Evolutionary conservation across 257 asterid genomes (phyloP).

Genomic region (Penstemon eatonii): DNA sequence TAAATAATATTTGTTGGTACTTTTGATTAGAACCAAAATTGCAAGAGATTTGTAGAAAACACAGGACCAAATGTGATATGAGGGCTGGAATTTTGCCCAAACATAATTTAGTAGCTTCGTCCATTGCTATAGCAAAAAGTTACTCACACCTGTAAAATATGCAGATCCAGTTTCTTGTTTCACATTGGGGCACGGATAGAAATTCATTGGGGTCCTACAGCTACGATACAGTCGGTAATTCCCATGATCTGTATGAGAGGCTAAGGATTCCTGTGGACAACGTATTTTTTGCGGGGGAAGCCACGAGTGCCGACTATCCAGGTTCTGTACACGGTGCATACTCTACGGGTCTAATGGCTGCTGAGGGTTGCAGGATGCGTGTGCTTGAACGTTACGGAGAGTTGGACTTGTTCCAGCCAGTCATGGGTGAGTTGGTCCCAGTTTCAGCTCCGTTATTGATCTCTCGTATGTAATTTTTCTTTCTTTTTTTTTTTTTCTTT

Average conservation of each 20-base stretch:
- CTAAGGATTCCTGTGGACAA: slow-evolving; percentile 81
- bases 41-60: no score
- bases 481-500: not conserved
- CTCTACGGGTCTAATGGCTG: slow-evolving; percentile 85
- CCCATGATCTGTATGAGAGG: slow-evolving; percentile 82
- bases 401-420: slow-evolving; percentile 72
- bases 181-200: slow-evolving; percentile 80
- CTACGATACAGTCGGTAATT: slow-evolving; percentile 71
- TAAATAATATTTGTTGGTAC: no score
- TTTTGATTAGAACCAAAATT: no score
- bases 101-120: not conserved
- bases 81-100: no score
- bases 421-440: slow-evolving; percentile 62
- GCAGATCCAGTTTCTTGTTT: slow-evolving; percentile 82
- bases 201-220: slow-evolving; percentile 85
- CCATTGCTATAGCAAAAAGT: no score
- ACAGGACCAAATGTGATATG: no score
- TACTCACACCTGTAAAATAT: slow-evolving; percentile 17
- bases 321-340: slow-evolving; percentile 95
- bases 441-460: slow-evolving; percentile 68
- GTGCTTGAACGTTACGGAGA: slow-evolving; percentile 82
- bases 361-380: slow-evolving; percentile 90
- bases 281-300: slow-evolving; percentile 90
- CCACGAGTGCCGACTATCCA: slow-evolving; percentile 74
- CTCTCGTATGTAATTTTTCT: slow-evolving; percentile 60